Percentiles rank a stretch among this genome's conserved stretches.
These are phyloP conservation scores for Tanacetum coccineum DNA, from an alignment of 129 eudicot species.

Conservation along the genomic window DNA sequence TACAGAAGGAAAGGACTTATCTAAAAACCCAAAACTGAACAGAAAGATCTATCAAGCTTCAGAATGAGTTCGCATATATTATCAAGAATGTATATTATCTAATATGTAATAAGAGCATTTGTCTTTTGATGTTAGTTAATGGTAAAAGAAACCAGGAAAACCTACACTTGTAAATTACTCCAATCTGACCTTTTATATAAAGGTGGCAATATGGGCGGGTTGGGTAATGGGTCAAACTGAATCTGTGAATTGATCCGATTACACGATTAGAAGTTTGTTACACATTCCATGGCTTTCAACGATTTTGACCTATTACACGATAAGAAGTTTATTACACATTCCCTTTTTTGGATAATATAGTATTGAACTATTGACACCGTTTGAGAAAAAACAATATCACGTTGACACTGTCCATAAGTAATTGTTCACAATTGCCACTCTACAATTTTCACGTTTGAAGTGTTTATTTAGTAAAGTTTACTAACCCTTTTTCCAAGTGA, in stretches of 20 bases:
- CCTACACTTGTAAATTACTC: not conserved
- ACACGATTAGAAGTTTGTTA: too few species aligned
- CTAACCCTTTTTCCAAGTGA: constrained; percentile 78
- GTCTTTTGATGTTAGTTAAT: constrained; percentile 1
- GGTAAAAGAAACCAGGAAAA: not conserved
- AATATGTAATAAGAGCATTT: too few species aligned
- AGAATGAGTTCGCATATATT: not conserved
- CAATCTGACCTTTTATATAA: not conserved
- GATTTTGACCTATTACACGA: not conserved
- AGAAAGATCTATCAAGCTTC: constrained; percentile 5
- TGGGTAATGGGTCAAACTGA: not conserved
- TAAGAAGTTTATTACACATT: too few species aligned
- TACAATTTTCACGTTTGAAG: not conserved
- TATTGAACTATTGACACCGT: not conserved
- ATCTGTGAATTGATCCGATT: too few species aligned
- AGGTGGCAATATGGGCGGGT: not conserved
- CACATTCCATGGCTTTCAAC: not conserved
- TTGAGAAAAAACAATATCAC: not conserved
- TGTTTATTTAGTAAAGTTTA: constrained; percentile 14
- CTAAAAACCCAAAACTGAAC: constrained; percentile 9
- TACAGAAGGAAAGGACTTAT: constrained; percentile 4
- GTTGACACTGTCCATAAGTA: constrained; percentile 4
- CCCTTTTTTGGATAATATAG: not conserved
- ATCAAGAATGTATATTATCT: constrained; percentile 9
- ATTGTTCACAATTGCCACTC: not conserved